These are phyloP conservation scores for Xanthoconium stramineum DNA, from an alignment of 768 basidiomycete genomes.

Conservation along the genomic window DNA sequence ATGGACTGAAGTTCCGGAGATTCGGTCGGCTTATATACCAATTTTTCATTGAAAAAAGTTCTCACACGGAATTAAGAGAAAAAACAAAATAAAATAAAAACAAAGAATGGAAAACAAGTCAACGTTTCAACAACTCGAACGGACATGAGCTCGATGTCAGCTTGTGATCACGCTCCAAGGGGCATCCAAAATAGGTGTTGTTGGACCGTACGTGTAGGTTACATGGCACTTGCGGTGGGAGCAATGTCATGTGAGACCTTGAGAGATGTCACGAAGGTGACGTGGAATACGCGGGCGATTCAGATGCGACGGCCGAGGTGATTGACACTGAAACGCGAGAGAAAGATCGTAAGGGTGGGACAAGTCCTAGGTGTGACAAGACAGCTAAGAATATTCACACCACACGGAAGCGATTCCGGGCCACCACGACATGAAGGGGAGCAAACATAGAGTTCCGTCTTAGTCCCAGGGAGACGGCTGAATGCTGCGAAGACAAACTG, in stretches of 20 bases:
- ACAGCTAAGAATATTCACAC: slow-evolving; percentile 13
- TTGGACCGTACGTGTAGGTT: neutral
- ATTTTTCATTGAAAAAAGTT: neutral
- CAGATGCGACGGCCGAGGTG: neutral
- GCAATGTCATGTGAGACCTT: slow-evolving; percentile 6
- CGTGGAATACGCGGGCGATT: slow-evolving; percentile 1
- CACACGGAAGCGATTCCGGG: slow-evolving; percentile 19
- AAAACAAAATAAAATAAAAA: slow-evolving; percentile 18
- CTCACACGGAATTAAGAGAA: slow-evolving; percentile 20
- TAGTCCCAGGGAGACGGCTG: slow-evolving; percentile 27
- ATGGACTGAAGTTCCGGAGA: slow-evolving; percentile 28
- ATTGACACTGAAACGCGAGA: slow-evolving; percentile 22
- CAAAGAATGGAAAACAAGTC: slow-evolving; percentile 19
- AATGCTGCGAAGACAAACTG: slow-evolving; percentile 16
- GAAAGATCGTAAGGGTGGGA: slow-evolving; percentile 23
- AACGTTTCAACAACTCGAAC: neutral
- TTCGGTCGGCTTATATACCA: slow-evolving; percentile 6
- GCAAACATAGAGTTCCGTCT: slow-evolving; percentile 27
- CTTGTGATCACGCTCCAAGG: slow-evolving; percentile 9
- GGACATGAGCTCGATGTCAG: slow-evolving; percentile 1
- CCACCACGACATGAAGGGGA: slow-evolving; percentile 24
- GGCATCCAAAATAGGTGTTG: slow-evolving; percentile 6
- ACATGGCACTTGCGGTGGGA: slow-evolving; percentile 10
- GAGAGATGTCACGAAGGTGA: slow-evolving; percentile 7
- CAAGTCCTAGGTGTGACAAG: slow-evolving; percentile 14